phyloP scores from a whole-genome alignment of 345 rosid genomes.

The Passiflora organensis region DNA sequence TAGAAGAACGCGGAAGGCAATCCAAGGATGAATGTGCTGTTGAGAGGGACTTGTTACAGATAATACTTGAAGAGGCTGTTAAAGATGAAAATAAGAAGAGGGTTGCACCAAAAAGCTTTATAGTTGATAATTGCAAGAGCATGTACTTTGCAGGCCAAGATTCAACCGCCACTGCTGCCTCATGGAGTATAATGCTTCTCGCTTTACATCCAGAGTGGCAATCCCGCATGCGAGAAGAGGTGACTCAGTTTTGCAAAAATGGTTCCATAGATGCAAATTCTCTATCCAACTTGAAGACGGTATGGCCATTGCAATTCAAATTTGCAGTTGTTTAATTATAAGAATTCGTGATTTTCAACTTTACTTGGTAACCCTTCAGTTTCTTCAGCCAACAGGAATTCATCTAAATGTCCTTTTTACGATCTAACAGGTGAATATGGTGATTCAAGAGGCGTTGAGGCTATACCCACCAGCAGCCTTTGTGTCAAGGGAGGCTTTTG shows the following conservation, averaged over 20 bases:
- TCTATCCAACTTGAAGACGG: constrained; percentile 37
- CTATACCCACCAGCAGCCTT: constrained; percentile 21
- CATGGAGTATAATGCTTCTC: constrained; percentile 85
- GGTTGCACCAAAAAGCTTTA: constrained; percentile 47
- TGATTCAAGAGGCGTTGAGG: constrained; percentile 16
- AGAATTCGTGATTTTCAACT: too few species aligned
- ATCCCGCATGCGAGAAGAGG: constrained; percentile 47
- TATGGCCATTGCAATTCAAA: too few species aligned
- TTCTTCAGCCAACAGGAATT: too few species aligned
- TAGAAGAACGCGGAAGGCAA: constrained; percentile 46
- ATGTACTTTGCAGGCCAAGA: constrained; percentile 81
- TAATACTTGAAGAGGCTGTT: constrained; percentile 57
- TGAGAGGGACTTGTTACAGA: constrained; percentile 60
- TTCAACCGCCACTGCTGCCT: constrained; percentile 62
- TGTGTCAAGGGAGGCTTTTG: constrained; percentile 17
- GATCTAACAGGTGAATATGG: constrained; percentile 11
- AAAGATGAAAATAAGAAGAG: constrained; percentile 25
- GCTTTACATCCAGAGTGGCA: constrained; percentile 80
- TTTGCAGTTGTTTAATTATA: too few species aligned
- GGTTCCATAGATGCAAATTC: constrained; percentile 43
- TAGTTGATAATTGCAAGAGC: constrained; percentile 81
- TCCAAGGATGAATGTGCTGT: constrained; percentile 15
- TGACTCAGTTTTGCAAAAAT: constrained; percentile 33
- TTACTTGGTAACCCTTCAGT: too few species aligned
- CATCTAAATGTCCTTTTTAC: too few species aligned